Base-by-base conservation (phyloP, 2,329 filamentous ascomycete species). In the Phyllosticta citribraziliensis region DNA sequence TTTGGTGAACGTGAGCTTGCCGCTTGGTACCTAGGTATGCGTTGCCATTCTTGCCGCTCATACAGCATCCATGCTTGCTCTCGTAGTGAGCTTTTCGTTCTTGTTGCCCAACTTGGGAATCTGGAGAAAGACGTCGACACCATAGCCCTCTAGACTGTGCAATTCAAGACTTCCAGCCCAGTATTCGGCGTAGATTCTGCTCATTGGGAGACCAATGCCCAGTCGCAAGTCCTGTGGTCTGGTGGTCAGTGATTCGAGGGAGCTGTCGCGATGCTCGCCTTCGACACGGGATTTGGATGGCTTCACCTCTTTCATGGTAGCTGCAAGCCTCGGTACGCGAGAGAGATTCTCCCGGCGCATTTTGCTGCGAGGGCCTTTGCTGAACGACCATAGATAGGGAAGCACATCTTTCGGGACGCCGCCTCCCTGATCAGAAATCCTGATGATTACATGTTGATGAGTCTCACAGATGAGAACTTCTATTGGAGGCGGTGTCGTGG, bases 21-120 rank as follows among this genome's bases (percentile, higher is more conserved):
- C 22, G 22, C 22, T 2, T 22, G 22, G 22, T 22, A n/a, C n/a
- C n/a, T n/a, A 22, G 22, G 33, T n/a, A 9, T 17, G 17, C 51
- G 14, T 10, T 10, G 27, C 6, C 27, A 56, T 35, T 40, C 24
- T 55, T 19, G 40, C 40, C 52, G 9, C 57, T 68, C 71, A 79
- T 19, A 79, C 73, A 8, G 78, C 76, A 65, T 81, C 79, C 77
- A 81, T 80, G n/a, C 73, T 77, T 3, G 79, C 79, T 62, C 79
- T 71, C 12, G 78, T 81, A 19, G 82, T 91, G 64, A 99, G 80
- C 74, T 96, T 91, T 78, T 99, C 94, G 70, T 97, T 97, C 80
- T 96, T 97, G 73, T 99, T 99, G 20, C 94, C 94, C 62, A 99
- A 80, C 73, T 96, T 95, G 5, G 91, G 96, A 63, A 99, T 96